Base-by-base conservation (phyloP, 768 basidiomycete genomes). In the Lentinula edodes region DNA sequence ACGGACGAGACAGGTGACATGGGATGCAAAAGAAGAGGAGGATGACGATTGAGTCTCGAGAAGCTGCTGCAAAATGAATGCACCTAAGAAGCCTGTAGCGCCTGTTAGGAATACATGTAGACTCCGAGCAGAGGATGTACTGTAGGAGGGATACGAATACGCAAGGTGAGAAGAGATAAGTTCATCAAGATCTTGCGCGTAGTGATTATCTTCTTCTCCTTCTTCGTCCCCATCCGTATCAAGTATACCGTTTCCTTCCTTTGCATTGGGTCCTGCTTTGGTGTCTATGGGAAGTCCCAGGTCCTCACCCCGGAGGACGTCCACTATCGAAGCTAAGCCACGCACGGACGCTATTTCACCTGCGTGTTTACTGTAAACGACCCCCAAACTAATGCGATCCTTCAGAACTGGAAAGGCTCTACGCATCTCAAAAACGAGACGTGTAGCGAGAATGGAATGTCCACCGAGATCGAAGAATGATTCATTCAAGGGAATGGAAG, bases 381-480 rank as follows among this genome's bases (percentile, higher is more conserved):
- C 78, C 7, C 94, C 92, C 28, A 99, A 77, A 20, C 55, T 32
- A 18, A 56, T 45, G 23, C 55, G 55, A 0, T 96, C 95, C 4
- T 93, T 94, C 59, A 95, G 87, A 18, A 97, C 81, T 10, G 95
- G 87, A 72, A 98, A 97, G 0, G 81, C 77, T 74, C 95, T 97
- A 68, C 97, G 88, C 58, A 99, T 88, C 74, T 98, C 94, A 71
- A 99, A 98, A 67, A 98, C 93, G 63, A 98, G 86, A 28, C 95
- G 89, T 2, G 97, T 99, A 0, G 97, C 97, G 50, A 99, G 85
- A 68, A 99, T 98, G 15, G 97, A 98, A 75, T 99, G 97, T 6
- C 97, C 97, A 52, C 97, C 97, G 46, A 98, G 83, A 71, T 99
- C 96, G 76, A 98, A 98, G 83, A 99, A 99, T 72, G 85, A 93